Base-by-base conservation (phyloP, 1,284 basidiomycete genomes). In the Meripilus lineatus region DNA sequence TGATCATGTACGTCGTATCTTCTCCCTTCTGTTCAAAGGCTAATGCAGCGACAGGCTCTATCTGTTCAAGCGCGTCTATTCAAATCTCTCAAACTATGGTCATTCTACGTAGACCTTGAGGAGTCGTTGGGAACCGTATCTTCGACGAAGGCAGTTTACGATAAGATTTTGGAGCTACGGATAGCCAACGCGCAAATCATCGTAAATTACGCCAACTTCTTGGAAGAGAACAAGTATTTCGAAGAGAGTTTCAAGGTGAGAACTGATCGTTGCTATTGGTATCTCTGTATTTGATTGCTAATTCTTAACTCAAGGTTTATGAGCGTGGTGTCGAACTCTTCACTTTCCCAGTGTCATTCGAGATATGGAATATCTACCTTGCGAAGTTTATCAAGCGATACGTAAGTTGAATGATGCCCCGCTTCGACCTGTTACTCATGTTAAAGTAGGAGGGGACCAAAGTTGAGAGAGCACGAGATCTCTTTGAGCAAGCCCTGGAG, bases 161-260 rank as follows among this genome's bases (percentile, higher is more conserved):
- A 99, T 73, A 92, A 91, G 68, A 97, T 99, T 52, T 72, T 99
- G 58, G 94, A 98, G 57, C 77, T 99, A 50, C 89, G 93, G 52
- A 99, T 99, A 48, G 96, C 96, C n/a, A 99, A 97, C 58, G 94
- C 96, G 5, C 93, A 96, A 62, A 81, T 95, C 54, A 94, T 99
- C 56, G 81, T 99, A 64, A 99, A 99, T 65, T 99, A 96, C 55
- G 94, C 96, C 1, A 80, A 84, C 13, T 99, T 99, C 76, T 69
- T 99, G 42, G 95, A 99, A 64, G 94, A 98, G 61, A 93, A 97
- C 68, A 81, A 92, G 55, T 99, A 99, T 69, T 99, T 89, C 66
- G 96, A 99, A 58, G 96, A 99, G 59, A 90, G 89, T 60, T 99
- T 99, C 81, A 98, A 95, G 77, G 89, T 82, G 6, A 23, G 26